These are phyloP conservation scores for Penicillium mononematosum DNA, from an alignment of 495 filamentous ascomycete species.

Conservation along the genomic window DNA sequence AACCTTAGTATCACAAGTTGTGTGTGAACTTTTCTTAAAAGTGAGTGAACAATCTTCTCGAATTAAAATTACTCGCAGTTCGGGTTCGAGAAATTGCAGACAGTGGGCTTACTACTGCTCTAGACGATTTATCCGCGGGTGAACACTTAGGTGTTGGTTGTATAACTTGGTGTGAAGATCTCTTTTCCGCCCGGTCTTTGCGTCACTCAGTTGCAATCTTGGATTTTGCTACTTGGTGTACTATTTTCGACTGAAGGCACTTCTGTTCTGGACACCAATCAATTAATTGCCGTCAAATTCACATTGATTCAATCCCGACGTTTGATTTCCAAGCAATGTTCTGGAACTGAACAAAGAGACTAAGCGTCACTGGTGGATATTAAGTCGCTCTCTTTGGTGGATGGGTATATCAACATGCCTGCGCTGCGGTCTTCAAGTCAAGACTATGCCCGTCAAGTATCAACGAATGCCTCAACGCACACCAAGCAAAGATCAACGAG, in stretches of 20 bases:
- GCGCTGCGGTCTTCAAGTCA: constrained; percentile 9
- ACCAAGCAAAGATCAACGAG: neutral
- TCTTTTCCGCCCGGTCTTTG: neutral
- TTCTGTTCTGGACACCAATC: neutral
- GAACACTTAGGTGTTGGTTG: neutral
- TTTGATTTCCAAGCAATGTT: neutral
- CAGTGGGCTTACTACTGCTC: constrained; percentile 5
- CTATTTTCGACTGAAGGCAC: neutral
- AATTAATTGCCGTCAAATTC: neutral
- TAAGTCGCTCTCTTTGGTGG: constrained; percentile 6
- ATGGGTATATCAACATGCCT: constrained; percentile 21
- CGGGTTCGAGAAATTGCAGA: constrained; percentile 5
- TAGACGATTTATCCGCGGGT: constrained; percentile 14
- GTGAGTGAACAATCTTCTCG: neutral
- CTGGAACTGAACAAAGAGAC: neutral
- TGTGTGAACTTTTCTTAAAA: neutral
- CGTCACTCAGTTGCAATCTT: neutral
- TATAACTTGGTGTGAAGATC: neutral
- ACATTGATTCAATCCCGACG: neutral
- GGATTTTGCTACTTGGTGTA: neutral
- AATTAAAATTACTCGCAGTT: neutral
- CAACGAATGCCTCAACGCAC: neutral
- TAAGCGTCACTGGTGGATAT: neutral
- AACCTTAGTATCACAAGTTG: neutral
- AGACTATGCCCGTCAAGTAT: constrained; percentile 8